A percentile compares a stretch with the other conserved stretches of the same genome.
Evolutionary conservation across 2,329 filamentous ascomycete species (phyloP).

Genomic region (Colletotrichum falcatum): DNA sequence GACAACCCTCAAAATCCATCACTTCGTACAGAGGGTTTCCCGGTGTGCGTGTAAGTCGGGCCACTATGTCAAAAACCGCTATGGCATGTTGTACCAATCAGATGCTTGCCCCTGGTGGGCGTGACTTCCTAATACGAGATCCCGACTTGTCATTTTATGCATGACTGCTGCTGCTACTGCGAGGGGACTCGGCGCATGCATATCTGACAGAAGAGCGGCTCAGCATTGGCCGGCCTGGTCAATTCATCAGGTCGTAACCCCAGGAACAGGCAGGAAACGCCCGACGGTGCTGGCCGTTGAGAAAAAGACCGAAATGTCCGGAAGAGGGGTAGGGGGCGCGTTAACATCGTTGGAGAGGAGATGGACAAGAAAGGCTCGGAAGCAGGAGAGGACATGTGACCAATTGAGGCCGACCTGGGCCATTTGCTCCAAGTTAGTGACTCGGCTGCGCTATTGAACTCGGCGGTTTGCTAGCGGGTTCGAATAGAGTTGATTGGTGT

Average conservation of each 20-base stretch:
- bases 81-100: not conserved
- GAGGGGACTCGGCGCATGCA: constrained; percentile 11
- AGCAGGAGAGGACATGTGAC: constrained; percentile 13
- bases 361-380: not conserved
- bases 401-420: not conserved
- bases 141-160: constrained; percentile 5
- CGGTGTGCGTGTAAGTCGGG: not conserved
- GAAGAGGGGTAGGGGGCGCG: not conserved
- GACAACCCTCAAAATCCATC: not conserved
- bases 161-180: not conserved
- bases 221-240: constrained; percentile 12
- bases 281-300: not conserved
- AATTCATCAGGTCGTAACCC: not conserved
- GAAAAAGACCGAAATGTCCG: not conserved
- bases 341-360: constrained; percentile 1
- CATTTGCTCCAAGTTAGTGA: constrained; percentile 3
- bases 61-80: not conserved
- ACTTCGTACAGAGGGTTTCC: not conserved
- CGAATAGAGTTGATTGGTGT: constrained; percentile 22
- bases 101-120: not conserved
- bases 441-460: constrained; percentile 29
- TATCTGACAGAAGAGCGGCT: constrained; percentile 20
- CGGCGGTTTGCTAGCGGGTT: constrained; percentile 9
- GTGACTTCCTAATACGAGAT: constrained; percentile 9
- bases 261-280: not conserved